Evolutionary conservation across 192 early-diverging fungal species (phyloP), one percentile per base, ranked within the genome.

Genomic region (Funneliformis geosporum): DNA sequence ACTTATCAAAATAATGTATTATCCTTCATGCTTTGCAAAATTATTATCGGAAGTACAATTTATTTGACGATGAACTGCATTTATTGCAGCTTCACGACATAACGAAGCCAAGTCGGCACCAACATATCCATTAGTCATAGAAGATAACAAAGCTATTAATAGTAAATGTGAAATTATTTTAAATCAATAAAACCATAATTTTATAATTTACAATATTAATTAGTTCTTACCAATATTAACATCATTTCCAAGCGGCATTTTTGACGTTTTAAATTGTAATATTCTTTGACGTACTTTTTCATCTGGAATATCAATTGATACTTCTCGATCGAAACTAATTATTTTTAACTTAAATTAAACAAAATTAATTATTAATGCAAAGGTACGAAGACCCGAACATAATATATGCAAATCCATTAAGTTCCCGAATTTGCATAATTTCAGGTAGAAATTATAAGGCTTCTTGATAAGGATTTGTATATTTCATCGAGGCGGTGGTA

Each of bases 51-150:
- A 21, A 55, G 16, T 18, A 18, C 4, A 16, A 55, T 55, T 50
- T 59, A 40, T 55, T 40, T 74, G 42, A n/a, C 85, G 79, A 69
- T 89, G 80, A 10, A 87, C 82, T 8, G 90, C 90, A 43, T 76
- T 64, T 28, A 90, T 79, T 1, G 93, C 92, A 16, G 95, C 94
- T 84, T 97, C 97, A 8, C 94, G 89, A 60, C 93, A 93, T 1
- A 99, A 75, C 0, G 95, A 90, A 0, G 89, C 86, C 59, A 99
- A 84, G 88, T 99, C 98, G 0, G 98, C 96, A 60, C 94, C 96
- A 8, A 99, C 97, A 83, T 93, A 99, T 3, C 97, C 97, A 82
- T 94, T 95, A 8, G 96, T 97, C 70, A 85, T 79, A 44, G 84
- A 78, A 0, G 93, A 91, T 44, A 94, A 71, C 11, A 55, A 71